Evolutionary conservation across 1,139 yeast species (phyloP).

Genomic region (Kodamaea suecica): DNA sequence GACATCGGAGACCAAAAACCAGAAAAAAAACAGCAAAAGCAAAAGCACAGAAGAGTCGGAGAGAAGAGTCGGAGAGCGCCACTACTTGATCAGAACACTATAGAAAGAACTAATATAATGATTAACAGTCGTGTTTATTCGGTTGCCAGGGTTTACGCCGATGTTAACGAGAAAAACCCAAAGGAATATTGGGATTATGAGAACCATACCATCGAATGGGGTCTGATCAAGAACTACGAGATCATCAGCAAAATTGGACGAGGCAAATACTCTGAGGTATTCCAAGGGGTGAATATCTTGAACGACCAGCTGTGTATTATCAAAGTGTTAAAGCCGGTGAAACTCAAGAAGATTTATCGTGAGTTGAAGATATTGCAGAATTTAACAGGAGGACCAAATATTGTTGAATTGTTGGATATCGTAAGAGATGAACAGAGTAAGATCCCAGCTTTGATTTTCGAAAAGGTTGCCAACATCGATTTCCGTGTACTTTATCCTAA

Average conservation of each 20-base stretch:
- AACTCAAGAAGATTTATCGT: slow-evolving; percentile 72
- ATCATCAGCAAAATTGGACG: slow-evolving; percentile 90
- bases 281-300: slow-evolving; percentile 58
- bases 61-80: background rate
- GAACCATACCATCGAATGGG: slow-evolving; percentile 68
- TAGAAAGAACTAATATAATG: background rate
- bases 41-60: background rate
- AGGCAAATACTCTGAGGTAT: slow-evolving; percentile 97
- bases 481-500: slow-evolving; percentile 70
- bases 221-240: slow-evolving; percentile 76
- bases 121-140: slow-evolving; percentile 42
- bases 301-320: slow-evolving; percentile 59
- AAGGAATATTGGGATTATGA: slow-evolving; percentile 94
- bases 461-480: slow-evolving; percentile 67
- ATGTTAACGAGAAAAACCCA: slow-evolving; percentile 77
- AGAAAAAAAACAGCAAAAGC: too few species aligned
- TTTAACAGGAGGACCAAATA: slow-evolving; percentile 71
- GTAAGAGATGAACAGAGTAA: slow-evolving; percentile 73
- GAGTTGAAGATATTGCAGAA: slow-evolving; percentile 75
- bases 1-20: too few species aligned
- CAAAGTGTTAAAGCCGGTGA: slow-evolving; percentile 76
- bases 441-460: slow-evolving; percentile 74
- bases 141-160: slow-evolving; percentile 83
- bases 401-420: slow-evolving; percentile 64
- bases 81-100: background rate